Evolutionary conservation across 257 asterid genomes (phyloP).

Genomic region (Penstemon barbatus): DNA sequence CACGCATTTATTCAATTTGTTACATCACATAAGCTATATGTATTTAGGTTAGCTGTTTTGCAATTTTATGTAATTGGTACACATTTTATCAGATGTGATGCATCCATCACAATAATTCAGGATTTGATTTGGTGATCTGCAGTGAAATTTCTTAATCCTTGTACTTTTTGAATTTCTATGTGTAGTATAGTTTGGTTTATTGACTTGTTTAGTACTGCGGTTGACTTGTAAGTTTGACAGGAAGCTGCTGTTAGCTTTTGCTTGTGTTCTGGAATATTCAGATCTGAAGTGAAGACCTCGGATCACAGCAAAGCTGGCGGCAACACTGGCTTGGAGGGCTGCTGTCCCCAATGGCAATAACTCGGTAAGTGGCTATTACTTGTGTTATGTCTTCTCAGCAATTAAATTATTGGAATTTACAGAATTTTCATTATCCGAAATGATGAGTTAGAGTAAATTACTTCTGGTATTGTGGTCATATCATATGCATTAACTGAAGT

Average conservation of each 20-base stretch:
- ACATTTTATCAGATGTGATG: constrained; percentile 15
- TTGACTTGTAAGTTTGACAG: constrained; percentile 40
- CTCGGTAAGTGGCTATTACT: constrained; percentile 44
- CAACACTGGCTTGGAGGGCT: constrained; percentile 75
- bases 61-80: background rate
- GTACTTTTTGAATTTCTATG: background rate
- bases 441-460: background rate
- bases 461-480: constrained; percentile 8
- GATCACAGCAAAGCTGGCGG: constrained; percentile 70
- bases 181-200: constrained; percentile 13
- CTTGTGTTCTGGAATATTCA: constrained; percentile 34
- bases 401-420: constrained; percentile 14
- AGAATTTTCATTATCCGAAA: constrained; percentile 20
- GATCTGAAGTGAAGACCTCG: constrained; percentile 60
- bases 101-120: constrained; percentile 12
- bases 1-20: background rate
- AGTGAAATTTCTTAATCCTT: background rate
- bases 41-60: background rate
- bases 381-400: background rate
- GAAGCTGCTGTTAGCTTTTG: constrained; percentile 49
- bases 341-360: constrained; percentile 77
- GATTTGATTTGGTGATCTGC: constrained; percentile 26
- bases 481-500: constrained; percentile 10
- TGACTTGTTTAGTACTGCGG: constrained; percentile 32
- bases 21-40: background rate